Evolutionary conservation across 2,329 filamentous ascomycete genomes (phyloP), one percentile per base, ranked within the genome.

Genomic region (Colletotrichum paranaense): DNA sequence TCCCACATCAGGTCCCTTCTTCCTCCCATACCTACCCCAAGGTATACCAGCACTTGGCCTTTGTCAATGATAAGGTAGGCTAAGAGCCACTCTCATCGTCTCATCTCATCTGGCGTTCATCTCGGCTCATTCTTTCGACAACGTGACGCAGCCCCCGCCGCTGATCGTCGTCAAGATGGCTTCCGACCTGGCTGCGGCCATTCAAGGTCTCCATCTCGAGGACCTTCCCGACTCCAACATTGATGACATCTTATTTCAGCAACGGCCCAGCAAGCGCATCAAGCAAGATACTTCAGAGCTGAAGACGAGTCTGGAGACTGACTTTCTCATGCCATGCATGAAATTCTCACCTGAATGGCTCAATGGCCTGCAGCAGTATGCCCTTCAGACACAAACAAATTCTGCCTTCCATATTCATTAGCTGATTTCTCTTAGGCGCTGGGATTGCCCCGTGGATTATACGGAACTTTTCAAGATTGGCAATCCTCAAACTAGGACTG

Each of bases 401-500:
- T 24, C 46, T 28, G 26, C 32, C 28, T 59, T 49, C 22, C 6
- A 16, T 53, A 19, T 30, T 9, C 24, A 28, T 24, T 8, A 56
- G 22, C 35, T 65, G 30, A 72, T 30, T 26, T 8, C 32, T 22
- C 7, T 16, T 58, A 81, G 78, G 55, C 87, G 89, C 79, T 99
- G 96, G 97, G 94, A 98, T 75, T 88, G 91, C 69, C 90, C 94
- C 4, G 89, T 92, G 49, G 93, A 98, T 78, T 93, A 95, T 80
- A 90, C 91, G n/a, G 92, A 95, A 69, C 89, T 98, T 22, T 98
- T 97, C 83, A 91, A 92, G 75, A 89, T 98, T 67, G 95, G 95
- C 1, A 94, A 95, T 4, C 97, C 96, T 0, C 97, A 98, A 83
- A 96, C 95, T 19, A 91, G 97, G 71, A 98, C 95, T n/a, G 92